Base-by-base conservation (phyloP, 2,329 filamentous ascomycete species). In the Coniochaeta hoffmannii region DNA sequence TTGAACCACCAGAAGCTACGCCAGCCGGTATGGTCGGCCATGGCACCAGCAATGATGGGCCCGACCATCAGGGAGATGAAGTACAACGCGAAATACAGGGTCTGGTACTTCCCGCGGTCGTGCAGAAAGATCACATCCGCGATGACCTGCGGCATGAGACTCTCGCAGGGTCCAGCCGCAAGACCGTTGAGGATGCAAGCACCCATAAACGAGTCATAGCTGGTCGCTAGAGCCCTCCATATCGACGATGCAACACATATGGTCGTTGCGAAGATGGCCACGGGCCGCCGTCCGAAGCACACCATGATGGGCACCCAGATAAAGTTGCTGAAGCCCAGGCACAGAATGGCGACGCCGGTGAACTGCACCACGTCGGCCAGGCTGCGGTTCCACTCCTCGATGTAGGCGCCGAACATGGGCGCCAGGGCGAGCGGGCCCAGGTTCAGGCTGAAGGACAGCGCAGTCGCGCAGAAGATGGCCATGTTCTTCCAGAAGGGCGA, bases 1-100 rank as follows among this genome's bases (percentile, higher is more conserved):
- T 86, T 85, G 59, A 87, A 71, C 83, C 83, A 87, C 80, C 82
- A 87, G 65, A 87, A 87, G 62, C 71, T 82, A 26, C 81, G 72
- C 79, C 81, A 85, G 50, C 82, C 82, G 4, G 78, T 65, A 34
- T 79, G 74, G 44, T 79, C 70, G 1, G 81, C 76, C 82, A 87
- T 87, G 0, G 79, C 69, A 1, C 84, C 84, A 1, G 80, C 72
- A 50, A 58, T 53, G 44, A 65, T 58, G 22, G 58, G 58, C 60
- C 66, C 59, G n/a, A 77, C 76, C 80, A 83, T 85, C 24, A 86
- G 69, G 11, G 78, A 77, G 2, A 81, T 82, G 71, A 86, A 85
- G 65, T 86, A 86, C 12, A 78, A 71, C 0, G 77, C 77, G 69
- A 83, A 86, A 64, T 86, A 87, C 0, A 72, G 59, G 14, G 69